Base-by-base conservation (phyloP, 768 basidiomycete species). In the Amanita fuliginea region DNA sequence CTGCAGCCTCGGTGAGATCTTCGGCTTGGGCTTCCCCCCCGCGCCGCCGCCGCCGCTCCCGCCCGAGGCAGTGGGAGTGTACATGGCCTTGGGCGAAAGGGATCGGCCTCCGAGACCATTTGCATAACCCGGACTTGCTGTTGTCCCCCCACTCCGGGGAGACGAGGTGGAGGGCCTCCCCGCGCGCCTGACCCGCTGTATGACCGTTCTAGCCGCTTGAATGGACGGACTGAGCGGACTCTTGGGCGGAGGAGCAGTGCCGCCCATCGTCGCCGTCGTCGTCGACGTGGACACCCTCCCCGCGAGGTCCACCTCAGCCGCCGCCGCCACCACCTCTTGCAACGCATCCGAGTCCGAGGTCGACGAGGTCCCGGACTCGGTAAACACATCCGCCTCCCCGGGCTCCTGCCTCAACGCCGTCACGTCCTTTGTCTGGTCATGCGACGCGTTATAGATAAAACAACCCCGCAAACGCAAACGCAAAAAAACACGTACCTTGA, bases 401-500 rank as follows among this genome's bases (percentile, higher is more conserved):
- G 33, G 26, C 10, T 50, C 41, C 9, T 42, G 49, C 19, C 47
- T 19, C 16, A 43, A 8, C 10, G 33, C 42, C 41, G 49, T 50
- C 10, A 43, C 21, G 19, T 50, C 49, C 18, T 50, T 50, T 13
- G 4, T 64, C 64, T 24, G n/a, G n/a, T n/a, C n/a, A n/a, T n/a
- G n/a, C n/a, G n/a, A n/a, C n/a, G n/a, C n/a, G n/a, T n/a, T n/a
- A n/a, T n/a, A n/a, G n/a, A n/a, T n/a, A n/a, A n/a, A n/a, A n/a
- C n/a, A n/a, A n/a, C n/a, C n/a, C n/a, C n/a, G n/a, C n/a, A 24
- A 24, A 28, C 28, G 3, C 22, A 28, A 8, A 28, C 14, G n/a
- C n/a, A n/a, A n/a, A n/a, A n/a, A n/a, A n/a, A 2, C 4, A 21
- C 69, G 42, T 26, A 82, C 88, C 74, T 98, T 98, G 52, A 98